Evolutionary conservation across 2,329 filamentous ascomycete species (phyloP).

Genomic region (Thielaviopsis punctulata): DNA sequence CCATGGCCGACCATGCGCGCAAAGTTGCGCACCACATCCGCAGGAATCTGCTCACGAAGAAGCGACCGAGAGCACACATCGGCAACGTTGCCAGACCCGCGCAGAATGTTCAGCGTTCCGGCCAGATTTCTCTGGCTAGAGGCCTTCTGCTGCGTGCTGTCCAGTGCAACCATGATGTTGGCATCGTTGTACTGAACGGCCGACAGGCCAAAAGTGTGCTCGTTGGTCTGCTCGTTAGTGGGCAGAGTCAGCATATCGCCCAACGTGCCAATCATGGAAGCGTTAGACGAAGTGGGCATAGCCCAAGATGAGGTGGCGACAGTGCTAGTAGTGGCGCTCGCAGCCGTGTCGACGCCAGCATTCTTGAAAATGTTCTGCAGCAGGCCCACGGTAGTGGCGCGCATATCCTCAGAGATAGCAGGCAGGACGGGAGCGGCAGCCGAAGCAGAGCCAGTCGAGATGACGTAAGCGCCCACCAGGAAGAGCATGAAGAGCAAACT

Average conservation of each 20-base stretch:
- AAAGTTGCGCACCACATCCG: slow-evolving; percentile 83
- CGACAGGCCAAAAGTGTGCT: slow-evolving; percentile 75
- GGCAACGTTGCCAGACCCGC: slow-evolving; percentile 53
- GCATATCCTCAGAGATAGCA: slow-evolving; percentile 63
- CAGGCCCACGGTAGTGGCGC: slow-evolving; percentile 58
- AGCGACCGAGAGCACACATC: slow-evolving; percentile 87
- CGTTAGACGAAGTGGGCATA: slow-evolving; percentile 22
- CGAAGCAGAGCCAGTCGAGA: slow-evolving; percentile 56
- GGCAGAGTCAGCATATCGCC: slow-evolving; percentile 55
- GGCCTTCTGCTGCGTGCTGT: slow-evolving; percentile 27
- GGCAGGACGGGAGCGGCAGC: slow-evolving; percentile 47
- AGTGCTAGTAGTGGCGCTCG: not conserved
- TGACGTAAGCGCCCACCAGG: slow-evolving; percentile 87
- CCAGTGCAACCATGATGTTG: slow-evolving; percentile 35
- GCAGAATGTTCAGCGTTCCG: slow-evolving; percentile 49
- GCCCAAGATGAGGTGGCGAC: not conserved
- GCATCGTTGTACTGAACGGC: slow-evolving; percentile 78
- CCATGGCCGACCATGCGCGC: slow-evolving; percentile 75
- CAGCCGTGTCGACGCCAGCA: slow-evolving; percentile 38
- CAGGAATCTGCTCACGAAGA: slow-evolving; percentile 85
- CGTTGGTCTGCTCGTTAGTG: slow-evolving; percentile 68
- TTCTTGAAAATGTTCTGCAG: slow-evolving; percentile 72
- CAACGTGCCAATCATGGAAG: slow-evolving; percentile 48
- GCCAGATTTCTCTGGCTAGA: slow-evolving; percentile 9
- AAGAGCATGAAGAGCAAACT: slow-evolving; percentile 87